Base-by-base conservation (phyloP, 2,329 filamentous ascomycete species). In the Lasiodiplodia citricola region DNA sequence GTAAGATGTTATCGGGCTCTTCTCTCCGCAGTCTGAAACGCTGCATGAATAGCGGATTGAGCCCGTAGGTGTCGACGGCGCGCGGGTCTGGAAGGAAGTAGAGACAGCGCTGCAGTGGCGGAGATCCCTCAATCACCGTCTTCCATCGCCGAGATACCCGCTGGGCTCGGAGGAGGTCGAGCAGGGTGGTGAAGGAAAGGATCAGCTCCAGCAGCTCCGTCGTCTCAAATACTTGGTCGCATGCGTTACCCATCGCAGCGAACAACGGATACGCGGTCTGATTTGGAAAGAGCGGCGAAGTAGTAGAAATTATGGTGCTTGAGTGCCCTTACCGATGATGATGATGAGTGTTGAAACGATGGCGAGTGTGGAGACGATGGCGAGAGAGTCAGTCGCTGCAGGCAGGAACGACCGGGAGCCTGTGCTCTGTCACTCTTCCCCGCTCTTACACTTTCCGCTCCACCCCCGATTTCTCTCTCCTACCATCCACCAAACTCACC, bases 181-280 rank as follows among this genome's bases (percentile, higher is more conserved):
- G 7, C 35, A n/a, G 16, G 21, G 50, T 16, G 10, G 28, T 3
- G 50, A 56, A 56, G 14, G 52, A 44, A 23, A 66, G 63, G 51
- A 66, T 47, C 16, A 37, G 51, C 63, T 66, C 63, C 23, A 66
- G 51, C 14, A 66, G 50, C 51, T 66, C 63, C 18, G 52, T 66
- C 2, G 14, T 28, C 25, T 44, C 23, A 18, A 55, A 41, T 21
- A 56, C 63, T 4, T 11, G 31, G 2, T 56, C 35, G 11, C 21
- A 3, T 8, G 63, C 63, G 41, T 6, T 38, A 4, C 10, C 13
- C 44, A 52, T 64, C 31, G 16, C 35, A 10, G n/a, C 8, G 18
- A 35, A 35, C 31, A 35, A 35, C 10, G 31, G 10, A 35, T 35
- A 35, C 31, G 31, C 31, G 31, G 31, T 35, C 31, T 35, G 18